Percentiles rank a stretch among this genome's conserved stretches.
Conservation (phyloP, 164 flowering plant genomes). For the Magnolia officinalis region DNA sequence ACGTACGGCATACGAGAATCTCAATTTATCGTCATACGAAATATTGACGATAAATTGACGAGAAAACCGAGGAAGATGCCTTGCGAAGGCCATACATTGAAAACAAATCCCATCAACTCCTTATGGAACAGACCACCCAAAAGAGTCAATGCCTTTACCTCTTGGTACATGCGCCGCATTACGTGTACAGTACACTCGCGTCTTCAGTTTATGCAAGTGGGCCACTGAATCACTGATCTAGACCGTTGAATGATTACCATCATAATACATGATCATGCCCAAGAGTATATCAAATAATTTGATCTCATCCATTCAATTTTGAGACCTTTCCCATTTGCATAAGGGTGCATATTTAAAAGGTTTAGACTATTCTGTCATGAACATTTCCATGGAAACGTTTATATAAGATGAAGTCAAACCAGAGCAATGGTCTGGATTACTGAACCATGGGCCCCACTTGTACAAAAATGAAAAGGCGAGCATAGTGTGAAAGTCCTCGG, state of each 20-base stretch:
- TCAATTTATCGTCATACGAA: too few relatives aligned
- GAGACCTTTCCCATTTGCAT: not conserved
- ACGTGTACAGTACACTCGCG: not conserved
- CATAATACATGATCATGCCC: too few relatives aligned
- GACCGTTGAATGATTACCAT: too few relatives aligned
- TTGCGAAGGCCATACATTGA: not conserved
- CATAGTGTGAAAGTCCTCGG: too few relatives aligned
- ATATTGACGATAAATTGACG: not conserved
- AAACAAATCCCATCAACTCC: not conserved
- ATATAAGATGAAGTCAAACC: too few relatives aligned
- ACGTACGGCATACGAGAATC: too few relatives aligned
- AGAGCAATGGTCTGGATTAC: too few relatives aligned
- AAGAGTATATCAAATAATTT: not conserved
- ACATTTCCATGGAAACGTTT: too few relatives aligned
- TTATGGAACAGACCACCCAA: not conserved
- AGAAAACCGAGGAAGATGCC: slow-evolving; percentile 3
- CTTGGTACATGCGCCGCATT: not conserved
- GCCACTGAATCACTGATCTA: too few relatives aligned
- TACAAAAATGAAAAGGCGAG: too few relatives aligned
- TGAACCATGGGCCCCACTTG: too few relatives aligned
- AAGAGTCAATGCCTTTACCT: not conserved
- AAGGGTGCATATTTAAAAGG: not conserved
- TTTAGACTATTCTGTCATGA: too few relatives aligned
- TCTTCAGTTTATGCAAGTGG: not conserved
- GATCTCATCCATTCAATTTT: not conserved